Evolutionary conservation across 331 rosid genomes (phyloP), one percentile per base, ranked within the genome.

Genomic region (Quercus tomentella): DNA sequence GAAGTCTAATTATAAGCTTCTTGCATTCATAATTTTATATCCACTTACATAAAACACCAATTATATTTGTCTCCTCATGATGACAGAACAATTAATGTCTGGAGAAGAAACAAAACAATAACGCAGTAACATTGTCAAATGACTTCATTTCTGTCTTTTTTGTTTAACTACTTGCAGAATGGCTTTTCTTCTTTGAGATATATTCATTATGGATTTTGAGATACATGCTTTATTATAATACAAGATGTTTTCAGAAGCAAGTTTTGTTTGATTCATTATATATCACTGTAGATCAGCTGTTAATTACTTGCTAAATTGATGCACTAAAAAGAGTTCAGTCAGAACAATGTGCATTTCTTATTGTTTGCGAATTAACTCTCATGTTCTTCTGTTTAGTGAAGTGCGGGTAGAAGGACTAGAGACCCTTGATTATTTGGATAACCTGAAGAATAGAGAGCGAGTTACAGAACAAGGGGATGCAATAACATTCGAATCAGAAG

Each of bases 391-490:
- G 76, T 87, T 22, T 79, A 93, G 97, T 77, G 97, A 91, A 81
- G 98, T 93, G 79, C 89, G 94, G 26, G 86, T 93, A 75, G 98
- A 93, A 89, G 97, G 98, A 76, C 52, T 92, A 60, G 98, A 92
- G 92, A 93, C 97, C 74, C 80, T 82, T 70, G 97, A 93, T 88
- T 93, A 90, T 88, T 84, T 93, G 84, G 98, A 93, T 87, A 91
- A 92, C 84, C 80, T 92, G 87, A 88, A 93, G 88, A 63, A 86
- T 78, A 82, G 80, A 84, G 91, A 89, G 79, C 87, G 97, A 31
- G 89, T 82, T 78, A 91, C 97, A 63, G 95, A 93, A 86, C 96
- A 93, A 84, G 95, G 93, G 78, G 91, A 89, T 85, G 92, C 98
- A 23, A 75, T 91, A 79, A 91, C 95, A 20, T 91, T 93, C 10